Evolutionary conservation across 257 asterid genomes (phyloP).

Genomic region (Ocimum tenuiflorum): DNA sequence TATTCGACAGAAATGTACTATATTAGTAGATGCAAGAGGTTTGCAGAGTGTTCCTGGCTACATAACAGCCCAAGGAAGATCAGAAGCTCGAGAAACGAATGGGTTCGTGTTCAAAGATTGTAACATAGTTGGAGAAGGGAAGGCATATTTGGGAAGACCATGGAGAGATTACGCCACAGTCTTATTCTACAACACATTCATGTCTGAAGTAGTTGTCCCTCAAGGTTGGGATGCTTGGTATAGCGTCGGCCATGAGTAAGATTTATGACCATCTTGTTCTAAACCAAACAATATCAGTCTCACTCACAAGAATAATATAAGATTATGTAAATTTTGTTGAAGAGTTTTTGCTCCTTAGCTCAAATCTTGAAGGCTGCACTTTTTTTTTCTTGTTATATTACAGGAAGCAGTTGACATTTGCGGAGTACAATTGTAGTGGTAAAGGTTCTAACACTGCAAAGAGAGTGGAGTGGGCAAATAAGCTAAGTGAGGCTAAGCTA

Average conservation of each 20-base stretch:
- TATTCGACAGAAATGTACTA: slow-evolving; percentile 2
- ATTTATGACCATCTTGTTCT: too few relatives aligned
- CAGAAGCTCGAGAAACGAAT: background rate
- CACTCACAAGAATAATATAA: too few relatives aligned
- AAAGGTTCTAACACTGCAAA: background rate
- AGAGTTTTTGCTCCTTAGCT: too few relatives aligned
- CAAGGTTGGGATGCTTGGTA: slow-evolving; percentile 30
- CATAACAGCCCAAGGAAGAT: slow-evolving; percentile 48
- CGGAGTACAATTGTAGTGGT: background rate
- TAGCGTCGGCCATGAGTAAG: background rate
- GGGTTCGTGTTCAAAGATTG: slow-evolving; percentile 35
- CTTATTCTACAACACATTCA: slow-evolving; percentile 8
- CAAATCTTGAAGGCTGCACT: too few relatives aligned
- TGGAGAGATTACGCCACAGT: slow-evolving; percentile 24
- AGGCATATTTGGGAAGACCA: slow-evolving; percentile 40
- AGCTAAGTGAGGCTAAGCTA: background rate
- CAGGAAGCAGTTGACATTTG: too few relatives aligned
- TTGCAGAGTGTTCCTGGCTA: background rate
- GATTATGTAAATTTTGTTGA: too few relatives aligned
- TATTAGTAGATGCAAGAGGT: too few relatives aligned
- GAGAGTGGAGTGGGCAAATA: background rate
- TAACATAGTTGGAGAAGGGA: slow-evolving; percentile 38
- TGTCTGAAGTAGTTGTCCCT: slow-evolving; percentile 20
- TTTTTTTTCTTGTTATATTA: too few relatives aligned
- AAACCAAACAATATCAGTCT: too few relatives aligned